Conservation (phyloP, 169 alveolate species). For the Eimeria zaria region DNA sequence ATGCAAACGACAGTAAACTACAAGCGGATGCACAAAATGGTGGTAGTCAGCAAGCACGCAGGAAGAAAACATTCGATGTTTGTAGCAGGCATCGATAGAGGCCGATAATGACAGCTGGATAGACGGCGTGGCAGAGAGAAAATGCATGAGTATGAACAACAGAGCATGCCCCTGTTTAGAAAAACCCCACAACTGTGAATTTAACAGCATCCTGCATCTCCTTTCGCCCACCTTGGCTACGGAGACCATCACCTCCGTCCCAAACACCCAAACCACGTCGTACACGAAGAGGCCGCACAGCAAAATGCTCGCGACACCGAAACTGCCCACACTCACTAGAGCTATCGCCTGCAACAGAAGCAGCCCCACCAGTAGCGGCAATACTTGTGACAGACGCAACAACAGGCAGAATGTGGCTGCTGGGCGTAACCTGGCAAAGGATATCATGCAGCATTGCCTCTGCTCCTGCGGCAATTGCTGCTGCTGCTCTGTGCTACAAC, state of each 20-base stretch:
- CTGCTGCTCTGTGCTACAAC: background rate
- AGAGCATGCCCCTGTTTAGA: background rate
- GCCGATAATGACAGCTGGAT: background rate
- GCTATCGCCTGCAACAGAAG: constrained; percentile 90
- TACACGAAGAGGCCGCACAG: constrained; percentile 94
- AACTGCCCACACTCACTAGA: constrained; percentile 93
- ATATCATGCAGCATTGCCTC: background rate
- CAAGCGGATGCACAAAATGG: background rate
- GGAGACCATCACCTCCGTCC: constrained; percentile 97
- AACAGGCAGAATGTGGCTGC: background rate
- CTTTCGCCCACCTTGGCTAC: constrained; percentile 92
- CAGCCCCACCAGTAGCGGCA: background rate
- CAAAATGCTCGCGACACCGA: constrained; percentile 93
- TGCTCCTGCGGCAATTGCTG: background rate
- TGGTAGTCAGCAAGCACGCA: background rate
- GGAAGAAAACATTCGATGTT: background rate
- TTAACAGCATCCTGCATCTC: background rate
- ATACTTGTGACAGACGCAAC: background rate
- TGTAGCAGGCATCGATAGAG: background rate
- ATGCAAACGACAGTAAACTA: background rate
- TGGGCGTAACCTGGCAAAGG: background rate
- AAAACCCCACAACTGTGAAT: background rate
- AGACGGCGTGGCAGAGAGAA: constrained; percentile 7
- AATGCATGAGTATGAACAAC: background rate
- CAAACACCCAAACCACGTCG: constrained; percentile 97